Evolutionary conservation across 2,329 filamentous ascomycete species (phyloP).

Genomic region (Fusarium cicatricum): DNA sequence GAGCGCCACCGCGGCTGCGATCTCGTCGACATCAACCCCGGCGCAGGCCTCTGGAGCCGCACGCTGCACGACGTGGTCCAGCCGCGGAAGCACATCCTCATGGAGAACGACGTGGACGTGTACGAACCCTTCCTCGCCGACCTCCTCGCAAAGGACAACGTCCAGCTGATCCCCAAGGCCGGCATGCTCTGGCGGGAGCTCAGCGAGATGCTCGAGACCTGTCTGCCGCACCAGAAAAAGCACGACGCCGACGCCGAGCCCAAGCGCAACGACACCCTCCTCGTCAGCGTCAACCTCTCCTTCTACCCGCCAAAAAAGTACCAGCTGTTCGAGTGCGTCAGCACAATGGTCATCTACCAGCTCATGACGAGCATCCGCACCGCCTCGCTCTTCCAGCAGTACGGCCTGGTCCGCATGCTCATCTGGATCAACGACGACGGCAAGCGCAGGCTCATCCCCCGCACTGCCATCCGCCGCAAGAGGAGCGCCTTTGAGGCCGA

Average conservation of each 20-base stretch:
- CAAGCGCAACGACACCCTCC: constrained; percentile 73
- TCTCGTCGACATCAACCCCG: constrained; percentile 87
- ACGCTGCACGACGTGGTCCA: constrained; percentile 78
- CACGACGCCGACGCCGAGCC: constrained; percentile 50
- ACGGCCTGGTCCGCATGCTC: constrained; percentile 82
- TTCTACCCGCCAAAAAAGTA: constrained; percentile 61
- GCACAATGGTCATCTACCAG: constrained; percentile 66
- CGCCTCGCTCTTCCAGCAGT: constrained; percentile 72
- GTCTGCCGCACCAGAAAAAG: constrained; percentile 63
- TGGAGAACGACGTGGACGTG: constrained; percentile 72
- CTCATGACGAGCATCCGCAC: constrained; percentile 67
- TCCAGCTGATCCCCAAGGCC: constrained; percentile 61
- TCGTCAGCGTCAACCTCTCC: constrained; percentile 75
- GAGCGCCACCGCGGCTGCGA: constrained; percentile 79
- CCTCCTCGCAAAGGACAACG: constrained; percentile 59
- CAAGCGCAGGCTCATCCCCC: constrained; percentile 67
- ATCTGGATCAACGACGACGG: constrained; percentile 74
- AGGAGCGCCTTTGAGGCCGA: constrained; percentile 68
- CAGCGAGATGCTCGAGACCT: constrained; percentile 56
- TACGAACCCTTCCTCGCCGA: constrained; percentile 70
- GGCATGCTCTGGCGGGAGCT: constrained; percentile 70
- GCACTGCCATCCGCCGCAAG: constrained; percentile 61
- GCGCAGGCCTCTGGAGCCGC: constrained; percentile 78
- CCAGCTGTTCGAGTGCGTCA: constrained; percentile 63
- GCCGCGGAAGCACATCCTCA: constrained; percentile 82